A percentile compares a stretch with the other conserved stretches of the same genome.
Evolutionary conservation across 129 eudicot species (phyloP).

Genomic region (Tagetes erecta): DNA sequence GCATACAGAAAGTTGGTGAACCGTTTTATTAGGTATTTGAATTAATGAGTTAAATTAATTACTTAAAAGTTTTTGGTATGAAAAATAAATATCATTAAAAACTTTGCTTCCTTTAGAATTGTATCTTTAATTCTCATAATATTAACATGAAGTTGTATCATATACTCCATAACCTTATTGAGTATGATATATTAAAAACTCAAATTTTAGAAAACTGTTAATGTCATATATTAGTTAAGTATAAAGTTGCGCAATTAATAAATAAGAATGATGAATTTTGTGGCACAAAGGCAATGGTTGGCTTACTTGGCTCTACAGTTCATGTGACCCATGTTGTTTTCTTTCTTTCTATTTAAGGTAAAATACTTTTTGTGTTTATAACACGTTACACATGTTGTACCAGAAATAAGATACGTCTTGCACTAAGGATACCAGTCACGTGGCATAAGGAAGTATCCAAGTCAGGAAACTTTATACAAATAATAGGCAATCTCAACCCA

Average conservation of each 20-base stretch:
- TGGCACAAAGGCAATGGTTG: background rate
- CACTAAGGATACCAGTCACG: background rate
- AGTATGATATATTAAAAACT: background rate
- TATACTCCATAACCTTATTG: background rate
- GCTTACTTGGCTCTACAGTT: background rate
- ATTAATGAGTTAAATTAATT: background rate
- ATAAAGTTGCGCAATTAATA: background rate
- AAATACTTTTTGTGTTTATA: background rate
- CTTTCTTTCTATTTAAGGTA: background rate
- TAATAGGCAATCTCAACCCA: too few relatives aligned
- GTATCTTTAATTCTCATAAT: background rate
- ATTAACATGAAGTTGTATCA: background rate
- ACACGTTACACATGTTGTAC: constrained; percentile 13
- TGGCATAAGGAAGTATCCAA: background rate
- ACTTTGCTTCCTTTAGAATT: background rate
- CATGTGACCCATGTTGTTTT: background rate
- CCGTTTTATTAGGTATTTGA: constrained; percentile 21
- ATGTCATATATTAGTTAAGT: background rate
- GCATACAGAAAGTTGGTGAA: constrained; percentile 11
- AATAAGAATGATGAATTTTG: background rate
- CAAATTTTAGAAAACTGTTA: too few relatives aligned
- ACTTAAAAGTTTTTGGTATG: background rate
- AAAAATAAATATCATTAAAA: background rate
- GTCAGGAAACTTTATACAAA: background rate
- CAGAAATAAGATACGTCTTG: background rate